Percentiles rank a stretch among this genome's conserved stretches.
Conservation (phyloP, 495 filamentous ascomycete species). For the Penicillium manginii region DNA sequence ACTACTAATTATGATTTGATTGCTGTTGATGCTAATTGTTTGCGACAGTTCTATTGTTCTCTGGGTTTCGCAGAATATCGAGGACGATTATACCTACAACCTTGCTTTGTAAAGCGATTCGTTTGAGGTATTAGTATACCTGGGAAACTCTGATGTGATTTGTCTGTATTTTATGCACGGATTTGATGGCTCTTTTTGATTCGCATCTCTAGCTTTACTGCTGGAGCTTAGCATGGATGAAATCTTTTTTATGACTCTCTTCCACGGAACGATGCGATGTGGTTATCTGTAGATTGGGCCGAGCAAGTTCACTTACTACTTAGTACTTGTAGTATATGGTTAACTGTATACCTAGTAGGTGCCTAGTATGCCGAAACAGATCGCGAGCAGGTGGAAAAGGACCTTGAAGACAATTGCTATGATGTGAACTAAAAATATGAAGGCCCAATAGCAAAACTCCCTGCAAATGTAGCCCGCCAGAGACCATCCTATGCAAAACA, state of each 20-base stretch:
- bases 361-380: no score
- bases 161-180: conserved; percentile 30
- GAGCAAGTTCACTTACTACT: no score
- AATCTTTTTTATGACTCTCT: conserved; percentile 13
- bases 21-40: not conserved
- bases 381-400: no score
- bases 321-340: no score
- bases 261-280: not conserved
- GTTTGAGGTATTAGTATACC: no score
- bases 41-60: conserved; percentile 75
- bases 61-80: conserved; percentile 98
- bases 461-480: not conserved
- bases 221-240: conserved; percentile 24
- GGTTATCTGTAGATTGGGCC: no score
- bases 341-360: no score
- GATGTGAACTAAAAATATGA: no score
- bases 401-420: no score
- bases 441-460: not conserved
- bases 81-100: conserved; percentile 98
- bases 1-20: no score
- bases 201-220: conserved; percentile 16
- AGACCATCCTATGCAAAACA: not conserved
- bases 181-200: conserved; percentile 22
- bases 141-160: not conserved
- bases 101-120: conserved; percentile 66